Evolutionary conservation across 2,329 filamentous ascomycete species (phyloP), one percentile per base, ranked within the genome.

Genomic region (Fusarium albosuccineum): DNA sequence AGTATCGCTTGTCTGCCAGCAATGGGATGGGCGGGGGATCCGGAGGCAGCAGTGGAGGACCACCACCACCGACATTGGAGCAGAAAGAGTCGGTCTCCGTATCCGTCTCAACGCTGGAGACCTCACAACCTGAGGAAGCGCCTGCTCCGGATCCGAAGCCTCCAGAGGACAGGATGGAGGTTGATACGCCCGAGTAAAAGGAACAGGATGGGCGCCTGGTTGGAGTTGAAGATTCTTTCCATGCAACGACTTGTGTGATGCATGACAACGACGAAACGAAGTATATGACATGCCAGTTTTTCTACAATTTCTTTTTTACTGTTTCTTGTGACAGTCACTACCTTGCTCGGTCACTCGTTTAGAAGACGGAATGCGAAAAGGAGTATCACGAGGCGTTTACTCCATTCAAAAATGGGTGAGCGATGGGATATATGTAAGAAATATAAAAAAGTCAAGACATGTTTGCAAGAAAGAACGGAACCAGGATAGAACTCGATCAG

Each of bases 1-100:
- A 86, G 67, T 90, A 87, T 72, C 82, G 83, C 37, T 79, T 90
- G n/a, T 75, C 73, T 37, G 69, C 72, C 36, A 70, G 64, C 33
- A 77, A 77, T 40, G 77, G 74, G 37, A 53, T 71, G 55, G 57
- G 64, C 30, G 56, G 62, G 10, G 64, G 67, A 9, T 26, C 60
- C 30, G 64, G 37, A 45, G 48, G 67, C 27, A 45, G 66, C 51
- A 72, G 62, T 16, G 66, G 67, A 37, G 61, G 22, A 22, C 22
- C 57, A 33, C 55, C 53, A 13, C 57, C 60, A 46, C 56, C 60
- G 55, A 37, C 46, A 37, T 55, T 42, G 44, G 73, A 76, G 33
- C 70, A 67, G 22, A 78, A 76, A 44, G 74, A 76, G 34, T 64
- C 74, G 16, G 60, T 56, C 2, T 44, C 68, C 30, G 61, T 66